Evolutionary conservation across 148 eudicot species (phyloP).

Genomic region (Suaeda aralocaspica): DNA sequence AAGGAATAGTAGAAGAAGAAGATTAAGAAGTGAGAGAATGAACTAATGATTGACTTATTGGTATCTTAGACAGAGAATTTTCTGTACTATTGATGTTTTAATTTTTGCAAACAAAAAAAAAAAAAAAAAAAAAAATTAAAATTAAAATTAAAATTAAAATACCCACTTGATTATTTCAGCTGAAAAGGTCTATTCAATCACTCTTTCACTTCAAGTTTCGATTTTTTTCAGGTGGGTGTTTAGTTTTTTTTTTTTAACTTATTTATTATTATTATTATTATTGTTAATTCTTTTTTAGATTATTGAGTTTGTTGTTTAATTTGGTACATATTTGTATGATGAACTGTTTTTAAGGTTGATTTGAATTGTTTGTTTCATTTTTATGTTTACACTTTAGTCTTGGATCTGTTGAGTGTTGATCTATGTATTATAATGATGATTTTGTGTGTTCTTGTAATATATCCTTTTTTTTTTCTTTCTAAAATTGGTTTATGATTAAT

Average conservation of each 20-base stretch:
- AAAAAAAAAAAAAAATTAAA: too few relatives aligned
- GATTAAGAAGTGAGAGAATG: not conserved
- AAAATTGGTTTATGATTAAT: not conserved
- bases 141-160: too few relatives aligned
- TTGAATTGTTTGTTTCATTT: not conserved
- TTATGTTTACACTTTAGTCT: not conserved
- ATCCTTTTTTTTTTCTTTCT: not conserved
- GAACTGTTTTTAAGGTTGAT: not conserved
- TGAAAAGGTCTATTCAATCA: not conserved
- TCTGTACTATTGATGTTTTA: not conserved
- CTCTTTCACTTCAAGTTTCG: not conserved
- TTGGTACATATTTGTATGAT: not conserved
- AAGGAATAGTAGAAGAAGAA: not conserved
- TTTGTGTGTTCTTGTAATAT: not conserved
- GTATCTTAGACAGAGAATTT: not conserved
- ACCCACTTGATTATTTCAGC: not conserved
- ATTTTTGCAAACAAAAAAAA: not conserved
- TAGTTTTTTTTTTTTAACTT: not conserved
- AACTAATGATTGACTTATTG: not conserved
- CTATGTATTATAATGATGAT: not conserved
- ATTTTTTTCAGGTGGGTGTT: not conserved
- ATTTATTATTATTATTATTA: not conserved
- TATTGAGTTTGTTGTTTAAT: not conserved
- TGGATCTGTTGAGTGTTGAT: conserved; percentile 8
- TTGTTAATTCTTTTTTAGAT: not conserved